Base-by-base conservation (phyloP, 768 basidiomycete species). In the Boletus vinaceobasis region DNA sequence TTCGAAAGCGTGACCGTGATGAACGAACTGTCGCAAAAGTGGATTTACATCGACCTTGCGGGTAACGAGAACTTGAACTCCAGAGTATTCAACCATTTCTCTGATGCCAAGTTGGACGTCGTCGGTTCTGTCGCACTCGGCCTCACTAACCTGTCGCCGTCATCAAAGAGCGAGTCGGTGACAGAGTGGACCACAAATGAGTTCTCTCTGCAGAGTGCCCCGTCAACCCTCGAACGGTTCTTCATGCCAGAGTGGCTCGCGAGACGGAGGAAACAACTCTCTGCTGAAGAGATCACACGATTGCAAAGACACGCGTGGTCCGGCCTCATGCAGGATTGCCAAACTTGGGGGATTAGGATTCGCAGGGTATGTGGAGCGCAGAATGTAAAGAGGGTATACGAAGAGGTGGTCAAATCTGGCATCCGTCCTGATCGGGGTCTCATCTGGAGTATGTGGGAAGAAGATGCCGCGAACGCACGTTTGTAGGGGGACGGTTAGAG, bases 181-280 rank as follows among this genome's bases (percentile, higher is more conserved):
- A 60, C 72, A 23, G 64, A 74, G 37, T 80, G 79, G 79, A 67
- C 59, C 17, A 68, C 66, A 4, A 78, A 77, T 49, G 66, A 71
- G 2, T 71, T 75, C 44, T 59, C 66, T 32, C 47, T 35, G 0
- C 48, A 49, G 14, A 48, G 26, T 10, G 36, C 48, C 3, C 36
- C 52, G 19, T 31, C 56, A 3, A 65, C 62, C 3, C 55, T 77
- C 11, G 84, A 86, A 58, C 68, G 69, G 14, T 88, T 88, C 65
- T 88, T 88, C 69, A 86, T 83, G 83, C 77, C 78, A 3, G 83
- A 86, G 66, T 88, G 87, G 87, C 72, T 88, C 2, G 74, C 77
- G 40, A 71, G 77, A 21, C 82, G 85, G 14, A 76, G 72, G 61
- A 70, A 71, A 45, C 75, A 84, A 56, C 69, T 86, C 1, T 66